Conservation (phyloP, 257 asterid species). For the Nemophila menziesii region DNA sequence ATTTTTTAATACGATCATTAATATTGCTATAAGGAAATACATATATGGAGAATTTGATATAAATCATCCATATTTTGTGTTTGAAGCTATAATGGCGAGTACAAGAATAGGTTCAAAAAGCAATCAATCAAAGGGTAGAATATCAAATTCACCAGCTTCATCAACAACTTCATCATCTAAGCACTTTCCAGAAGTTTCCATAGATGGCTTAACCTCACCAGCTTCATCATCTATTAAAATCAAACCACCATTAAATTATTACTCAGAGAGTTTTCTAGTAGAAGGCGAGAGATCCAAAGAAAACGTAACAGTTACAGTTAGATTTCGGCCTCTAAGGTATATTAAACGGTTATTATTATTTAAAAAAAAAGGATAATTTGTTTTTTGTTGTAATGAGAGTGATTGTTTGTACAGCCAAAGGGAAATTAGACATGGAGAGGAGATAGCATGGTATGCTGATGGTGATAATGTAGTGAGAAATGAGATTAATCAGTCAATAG, state of each 20-base stretch:
- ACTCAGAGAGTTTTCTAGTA: slow-evolving; percentile 34
- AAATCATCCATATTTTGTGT: not conserved
- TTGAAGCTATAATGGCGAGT: slow-evolving; percentile 1
- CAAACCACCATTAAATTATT: slow-evolving; percentile 46
- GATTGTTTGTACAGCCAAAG: slow-evolving; percentile 63
- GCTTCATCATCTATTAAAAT: slow-evolving; percentile 78
- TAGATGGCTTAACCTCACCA: slow-evolving; percentile 67
- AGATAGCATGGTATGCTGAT: slow-evolving; percentile 98
- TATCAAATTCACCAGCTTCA: slow-evolving; percentile 52
- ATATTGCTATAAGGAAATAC: not conserved
- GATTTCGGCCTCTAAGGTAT: slow-evolving; percentile 98
- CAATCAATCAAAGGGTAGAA: not conserved
- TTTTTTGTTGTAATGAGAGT: too few relatives aligned
- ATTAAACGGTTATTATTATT: not conserved
- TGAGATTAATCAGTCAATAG: slow-evolving; percentile 82
- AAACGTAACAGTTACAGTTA: slow-evolving; percentile 87
- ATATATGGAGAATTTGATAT: not conserved
- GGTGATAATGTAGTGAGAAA: slow-evolving; percentile 93
- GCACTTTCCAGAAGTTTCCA: slow-evolving; percentile 52
- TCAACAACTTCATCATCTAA: slow-evolving; percentile 82
- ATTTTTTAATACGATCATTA: not conserved
- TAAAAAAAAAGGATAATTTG: slow-evolving; percentile 1
- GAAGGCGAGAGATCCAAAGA: slow-evolving; percentile 69
- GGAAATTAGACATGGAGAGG: slow-evolving; percentile 98
- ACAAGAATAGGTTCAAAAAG: slow-evolving; percentile 1